phyloP scores from a whole-genome alignment of 331 rosid species.

The Telfairia occidentalis region DNA sequence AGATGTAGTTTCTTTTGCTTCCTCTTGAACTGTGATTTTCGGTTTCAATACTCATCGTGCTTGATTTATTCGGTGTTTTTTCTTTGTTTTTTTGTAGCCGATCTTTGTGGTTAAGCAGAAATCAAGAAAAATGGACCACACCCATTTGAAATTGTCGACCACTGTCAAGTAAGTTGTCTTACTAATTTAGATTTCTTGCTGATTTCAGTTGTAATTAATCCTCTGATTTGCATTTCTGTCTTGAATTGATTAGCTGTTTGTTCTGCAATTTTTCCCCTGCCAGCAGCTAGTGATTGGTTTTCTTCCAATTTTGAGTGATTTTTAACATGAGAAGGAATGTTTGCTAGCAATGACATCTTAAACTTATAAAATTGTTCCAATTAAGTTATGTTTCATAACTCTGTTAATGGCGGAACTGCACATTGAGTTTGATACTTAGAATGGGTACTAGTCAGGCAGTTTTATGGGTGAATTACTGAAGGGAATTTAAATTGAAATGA shows the following conservation, averaged over 20 bases:
- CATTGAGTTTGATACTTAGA: background rate
- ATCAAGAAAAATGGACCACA: conserved; percentile 24
- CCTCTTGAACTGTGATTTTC: background rate
- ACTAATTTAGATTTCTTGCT: background rate
- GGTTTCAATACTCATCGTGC: background rate
- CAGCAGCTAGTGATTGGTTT: background rate
- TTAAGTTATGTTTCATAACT: background rate
- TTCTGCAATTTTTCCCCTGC: background rate
- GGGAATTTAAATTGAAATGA: background rate
- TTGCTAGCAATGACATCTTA: background rate
- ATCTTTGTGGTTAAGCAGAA: conserved; percentile 36
- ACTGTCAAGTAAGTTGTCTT: conserved; percentile 31
- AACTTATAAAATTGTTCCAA: background rate
- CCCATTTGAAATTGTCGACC: conserved; percentile 30
- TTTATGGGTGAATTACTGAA: background rate
- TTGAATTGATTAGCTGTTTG: background rate
- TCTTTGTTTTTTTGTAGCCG: conserved; percentile 17
- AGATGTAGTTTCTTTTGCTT: conserved; percentile 19
- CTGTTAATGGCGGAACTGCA: background rate
- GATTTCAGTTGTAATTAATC: background rate
- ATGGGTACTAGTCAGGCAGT: background rate
- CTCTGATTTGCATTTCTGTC: background rate
- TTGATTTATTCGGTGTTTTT: no score
- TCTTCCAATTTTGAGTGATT: background rate
- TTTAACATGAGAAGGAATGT: background rate